These are phyloP conservation scores for Rhodofomes roseus DNA, from an alignment of 1,284 basidiomycete species.

Conservation along the genomic window DNA sequence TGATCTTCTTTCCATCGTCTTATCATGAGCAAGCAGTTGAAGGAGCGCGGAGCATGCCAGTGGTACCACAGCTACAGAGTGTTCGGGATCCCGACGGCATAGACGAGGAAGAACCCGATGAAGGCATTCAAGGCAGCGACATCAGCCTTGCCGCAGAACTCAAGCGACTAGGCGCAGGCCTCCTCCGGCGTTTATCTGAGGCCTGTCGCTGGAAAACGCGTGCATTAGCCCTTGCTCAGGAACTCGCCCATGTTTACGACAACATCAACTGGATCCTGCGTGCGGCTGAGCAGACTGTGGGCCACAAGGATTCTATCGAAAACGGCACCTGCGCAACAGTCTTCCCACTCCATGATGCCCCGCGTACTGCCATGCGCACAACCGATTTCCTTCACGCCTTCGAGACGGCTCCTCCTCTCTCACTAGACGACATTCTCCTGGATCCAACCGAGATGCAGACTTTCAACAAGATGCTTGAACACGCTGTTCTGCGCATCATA, in stretches of 20 bases:
- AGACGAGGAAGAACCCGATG: no score
- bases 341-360: background rate
- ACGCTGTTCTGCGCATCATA: slow-evolving; percentile 24
- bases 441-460: slow-evolving; percentile 4
- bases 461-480: background rate
- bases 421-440: background rate
- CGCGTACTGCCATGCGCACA: background rate
- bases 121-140: no score
- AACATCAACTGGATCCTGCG: slow-evolving; percentile 33
- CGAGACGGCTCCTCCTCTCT: background rate
- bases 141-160: no score
- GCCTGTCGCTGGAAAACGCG: slow-evolving; percentile 8
- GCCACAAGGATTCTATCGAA: slow-evolving; percentile 27
- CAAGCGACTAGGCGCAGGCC: background rate
- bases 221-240: slow-evolving; percentile 13
- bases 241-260: slow-evolving; percentile 27
- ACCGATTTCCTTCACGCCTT: background rate
- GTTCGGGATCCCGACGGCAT: no score
- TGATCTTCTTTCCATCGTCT: no score
- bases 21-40: no score
- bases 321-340: slow-evolving; percentile 11
- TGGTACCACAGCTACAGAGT: no score
- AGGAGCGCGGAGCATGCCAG: no score
- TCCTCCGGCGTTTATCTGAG: slow-evolving; percentile 5
- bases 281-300: slow-evolving; percentile 30